A percentile compares a stretch with the other conserved stretches of the same genome.
These are phyloP conservation scores for Aspergillus brunneoviolaceus DNA, from an alignment of 2,329 filamentous ascomycete genomes.

Conservation along the genomic window DNA sequence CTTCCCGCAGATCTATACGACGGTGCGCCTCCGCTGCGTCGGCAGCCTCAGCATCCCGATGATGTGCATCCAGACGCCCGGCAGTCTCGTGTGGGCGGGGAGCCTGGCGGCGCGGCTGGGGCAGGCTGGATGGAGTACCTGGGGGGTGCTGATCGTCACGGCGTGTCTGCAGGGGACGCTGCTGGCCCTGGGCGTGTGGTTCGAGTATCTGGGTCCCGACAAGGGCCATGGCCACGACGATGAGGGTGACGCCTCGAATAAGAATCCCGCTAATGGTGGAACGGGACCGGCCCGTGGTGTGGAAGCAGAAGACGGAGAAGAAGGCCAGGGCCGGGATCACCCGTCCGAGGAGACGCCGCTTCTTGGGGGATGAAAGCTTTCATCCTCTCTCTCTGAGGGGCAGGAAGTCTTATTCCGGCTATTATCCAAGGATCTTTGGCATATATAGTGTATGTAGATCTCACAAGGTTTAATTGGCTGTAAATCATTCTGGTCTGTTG, in stretches of 20 bases:
- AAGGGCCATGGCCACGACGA: slow-evolving; percentile 39
- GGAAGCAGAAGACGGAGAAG: slow-evolving; percentile 1
- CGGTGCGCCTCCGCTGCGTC: slow-evolving; percentile 78
- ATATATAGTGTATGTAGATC: too few species aligned
- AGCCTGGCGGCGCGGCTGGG: slow-evolving; percentile 81
- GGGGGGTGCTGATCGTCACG: slow-evolving; percentile 87
- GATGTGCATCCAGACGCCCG: slow-evolving; percentile 97
- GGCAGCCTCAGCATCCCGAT: slow-evolving; percentile 92
- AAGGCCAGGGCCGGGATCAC: slow-evolving; percentile 17
- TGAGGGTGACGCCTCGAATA: slow-evolving; percentile 20
- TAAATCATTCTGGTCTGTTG: too few species aligned
- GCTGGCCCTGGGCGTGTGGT: slow-evolving; percentile 76
- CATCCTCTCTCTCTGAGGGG: too few species aligned
- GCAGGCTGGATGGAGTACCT: slow-evolving; percentile 85
- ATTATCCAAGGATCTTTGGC: too few species aligned
- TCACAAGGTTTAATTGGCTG: too few species aligned
- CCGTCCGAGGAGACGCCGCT: slow-evolving; percentile 39
- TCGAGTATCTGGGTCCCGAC: slow-evolving; percentile 51
- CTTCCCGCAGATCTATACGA: slow-evolving; percentile 91
- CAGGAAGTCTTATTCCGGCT: too few species aligned
- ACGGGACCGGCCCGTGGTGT: not conserved
- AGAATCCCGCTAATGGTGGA: slow-evolving; percentile 10
- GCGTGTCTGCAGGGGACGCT: slow-evolving; percentile 80
- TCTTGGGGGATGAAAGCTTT: slow-evolving; percentile 24
- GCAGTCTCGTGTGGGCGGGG: slow-evolving; percentile 82